Base-by-base conservation (phyloP, 106 monocot species). In the Dendrobium officinale region DNA sequence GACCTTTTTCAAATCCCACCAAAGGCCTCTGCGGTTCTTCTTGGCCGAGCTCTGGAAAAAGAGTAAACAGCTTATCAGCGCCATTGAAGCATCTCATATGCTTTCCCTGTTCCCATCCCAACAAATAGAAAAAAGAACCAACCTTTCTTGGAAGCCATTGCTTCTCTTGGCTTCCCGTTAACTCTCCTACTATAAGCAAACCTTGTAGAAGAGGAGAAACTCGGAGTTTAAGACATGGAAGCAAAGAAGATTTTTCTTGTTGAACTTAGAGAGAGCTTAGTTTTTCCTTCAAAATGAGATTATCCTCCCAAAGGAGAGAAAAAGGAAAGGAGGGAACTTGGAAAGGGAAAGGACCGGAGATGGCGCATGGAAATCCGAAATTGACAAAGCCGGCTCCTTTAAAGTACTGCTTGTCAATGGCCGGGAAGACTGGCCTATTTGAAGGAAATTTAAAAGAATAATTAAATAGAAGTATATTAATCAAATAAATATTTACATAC, bases 61-160 rank as follows among this genome's bases (percentile, higher is more conserved):
- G 80, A 85, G 24, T 26, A 85, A 81, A 70, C 54, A 82, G 24
- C 78, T 72, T 5, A 48, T 81, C 58, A 87, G 74, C 70, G 77
- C 80, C 82, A 82, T 82, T 31, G 22, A 67, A 79, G 22, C 79
- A n/a, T 4, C 41, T 67, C 42, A 40, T 40, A 55, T 10, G 42
- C 43, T 67, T 43, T 41, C 66, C 41, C 61, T 44, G 56, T 67
- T 48, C 56, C 29, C 42, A 44, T 42, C 43, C 42, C 2, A 43
- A 42, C 42, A 17, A 43, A 42, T 33, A 15, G 0, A 72, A 44
- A 61, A 59, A 61, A 51, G 16, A 19, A 29, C 80, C 42, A 42
- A 80, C 84, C 84, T 85, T 77, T 80, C 70, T 77, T 85, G 20
- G 67, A 77, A 77, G 77, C 72, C 84, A 85, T 85, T 77, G n/a